phyloP scores from a whole-genome alignment of 2,329 filamentous ascomycete genomes.

The Fusarium penzigii region DNA sequence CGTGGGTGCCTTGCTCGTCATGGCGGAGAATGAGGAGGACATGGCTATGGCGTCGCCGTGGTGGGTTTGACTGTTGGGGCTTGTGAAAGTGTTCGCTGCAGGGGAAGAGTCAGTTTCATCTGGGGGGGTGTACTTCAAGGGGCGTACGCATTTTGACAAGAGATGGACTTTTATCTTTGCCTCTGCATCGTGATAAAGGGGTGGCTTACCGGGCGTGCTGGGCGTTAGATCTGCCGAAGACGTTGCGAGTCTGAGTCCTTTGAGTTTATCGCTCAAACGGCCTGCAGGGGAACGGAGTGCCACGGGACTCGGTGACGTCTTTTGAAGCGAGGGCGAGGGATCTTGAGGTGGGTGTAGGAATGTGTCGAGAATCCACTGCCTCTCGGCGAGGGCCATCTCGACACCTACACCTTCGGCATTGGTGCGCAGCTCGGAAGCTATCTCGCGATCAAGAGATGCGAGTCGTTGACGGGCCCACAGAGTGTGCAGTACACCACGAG shows the following conservation, averaged over 20 bases:
- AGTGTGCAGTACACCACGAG: conserved; percentile 82
- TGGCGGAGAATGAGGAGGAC: conserved; percentile 35
- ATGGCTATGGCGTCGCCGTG: conserved; percentile 37
- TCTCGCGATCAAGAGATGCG: conserved; percentile 74
- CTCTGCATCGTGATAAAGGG: background rate
- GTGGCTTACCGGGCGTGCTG: conserved; percentile 50
- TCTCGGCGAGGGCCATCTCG: conserved; percentile 81
- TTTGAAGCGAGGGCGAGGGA: background rate
- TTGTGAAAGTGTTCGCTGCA: conserved; percentile 39
- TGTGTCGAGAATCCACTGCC: conserved; percentile 80
- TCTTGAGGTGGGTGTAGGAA: conserved; percentile 49
- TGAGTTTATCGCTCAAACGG: conserved; percentile 76
- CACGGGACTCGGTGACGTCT: conserved; percentile 37
- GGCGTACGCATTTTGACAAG: conserved; percentile 5
- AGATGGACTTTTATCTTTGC: background rate
- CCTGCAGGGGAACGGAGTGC: conserved; percentile 67
- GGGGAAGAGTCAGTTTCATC: background rate
- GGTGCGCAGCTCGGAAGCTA: conserved; percentile 67
- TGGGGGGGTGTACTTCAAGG: conserved; percentile 13
- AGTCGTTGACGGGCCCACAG: conserved; percentile 87
- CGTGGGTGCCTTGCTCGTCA: conserved; percentile 24
- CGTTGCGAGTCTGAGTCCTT: conserved; percentile 76
- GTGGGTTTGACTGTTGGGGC: conserved; percentile 34
- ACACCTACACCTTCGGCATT: conserved; percentile 83
- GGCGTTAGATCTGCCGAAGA: conserved; percentile 64